These are phyloP conservation scores for Ormosia emarginata DNA, from an alignment of 306 rosid genomes.

Conservation along the genomic window DNA sequence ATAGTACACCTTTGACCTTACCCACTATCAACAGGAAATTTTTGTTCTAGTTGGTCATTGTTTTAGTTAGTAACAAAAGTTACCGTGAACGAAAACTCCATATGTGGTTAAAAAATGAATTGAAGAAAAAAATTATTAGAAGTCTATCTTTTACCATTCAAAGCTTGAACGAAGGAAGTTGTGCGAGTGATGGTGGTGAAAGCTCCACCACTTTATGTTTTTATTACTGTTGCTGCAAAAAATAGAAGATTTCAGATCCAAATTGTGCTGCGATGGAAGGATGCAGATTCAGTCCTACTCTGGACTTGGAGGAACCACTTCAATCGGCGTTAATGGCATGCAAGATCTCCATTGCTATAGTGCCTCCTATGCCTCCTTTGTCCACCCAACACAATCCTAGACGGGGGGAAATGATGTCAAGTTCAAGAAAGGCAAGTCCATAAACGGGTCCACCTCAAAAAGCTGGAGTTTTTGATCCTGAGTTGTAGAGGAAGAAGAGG, in stretches of 20 bases:
- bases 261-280: constrained; percentile 62
- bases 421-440: constrained; percentile 81
- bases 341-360: constrained; percentile 84
- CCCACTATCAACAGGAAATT: too few relatives aligned
- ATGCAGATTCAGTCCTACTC: constrained; percentile 58
- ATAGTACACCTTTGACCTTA: too few relatives aligned
- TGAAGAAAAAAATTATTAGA: too few relatives aligned
- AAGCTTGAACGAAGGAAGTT: too few relatives aligned
- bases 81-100: too few relatives aligned
- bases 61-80: too few relatives aligned
- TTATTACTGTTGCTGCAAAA: too few relatives aligned
- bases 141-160: too few relatives aligned
- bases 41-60: too few relatives aligned
- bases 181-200: too few relatives aligned
- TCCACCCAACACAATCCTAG: constrained; percentile 48
- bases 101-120: too few relatives aligned
- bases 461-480: constrained; percentile 87
- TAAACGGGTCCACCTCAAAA: constrained; percentile 55
- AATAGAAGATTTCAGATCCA: constrained; percentile 72
- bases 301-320: constrained; percentile 23
- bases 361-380: constrained; percentile 78
- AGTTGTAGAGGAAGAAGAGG: constrained; percentile 87
- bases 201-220: too few relatives aligned
- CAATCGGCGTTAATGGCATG: constrained; percentile 38
- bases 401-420: constrained; percentile 35